Evolutionary conservation across 495 filamentous ascomycete species (phyloP).

Genomic region (Rostrohypoxylon terebratum): DNA sequence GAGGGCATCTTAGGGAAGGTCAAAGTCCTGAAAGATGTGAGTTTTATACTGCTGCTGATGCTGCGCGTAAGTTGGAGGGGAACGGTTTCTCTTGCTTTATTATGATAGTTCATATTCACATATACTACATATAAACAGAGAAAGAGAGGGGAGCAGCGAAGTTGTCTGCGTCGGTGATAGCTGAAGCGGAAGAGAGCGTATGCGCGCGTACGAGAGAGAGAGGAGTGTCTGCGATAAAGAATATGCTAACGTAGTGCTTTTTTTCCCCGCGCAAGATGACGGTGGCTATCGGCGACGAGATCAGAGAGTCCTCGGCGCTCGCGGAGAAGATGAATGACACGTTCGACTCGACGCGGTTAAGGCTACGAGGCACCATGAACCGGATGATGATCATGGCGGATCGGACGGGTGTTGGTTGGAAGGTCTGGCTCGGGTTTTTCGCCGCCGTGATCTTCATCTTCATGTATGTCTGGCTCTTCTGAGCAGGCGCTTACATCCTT

Average conservation of each 20-base stretch:
- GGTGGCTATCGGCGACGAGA: slow-evolving; percentile 91
- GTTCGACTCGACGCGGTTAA: slow-evolving; percentile 84
- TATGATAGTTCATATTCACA: slow-evolving; percentile 5
- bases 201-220: neutral
- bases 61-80: slow-evolving; percentile 34
- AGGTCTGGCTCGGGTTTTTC: slow-evolving; percentile 91
- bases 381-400: slow-evolving; percentile 97
- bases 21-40: slow-evolving; percentile 88
- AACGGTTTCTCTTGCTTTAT: slow-evolving; percentile 11
- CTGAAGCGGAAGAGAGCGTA: neutral
- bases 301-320: slow-evolving; percentile 84
- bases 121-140: slow-evolving; percentile 11
- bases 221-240: neutral
- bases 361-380: slow-evolving; percentile 92
- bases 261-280: slow-evolving; percentile 69
- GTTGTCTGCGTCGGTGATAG: neutral
- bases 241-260: slow-evolving; percentile 20
- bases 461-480: slow-evolving; percentile 91
- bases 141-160: slow-evolving; percentile 1
- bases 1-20: slow-evolving; percentile 93
- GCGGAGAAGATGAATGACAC: slow-evolving; percentile 90
- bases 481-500: slow-evolving; percentile 21
- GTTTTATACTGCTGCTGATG: slow-evolving; percentile 52
- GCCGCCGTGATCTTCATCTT: slow-evolving; percentile 82
- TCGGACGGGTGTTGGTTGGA: slow-evolving; percentile 92